A percentile compares a stretch with the other conserved stretches of the same genome.
These are phyloP conservation scores for Penicillium goetzii DNA, from an alignment of 495 filamentous ascomycete genomes.

Conservation along the genomic window DNA sequence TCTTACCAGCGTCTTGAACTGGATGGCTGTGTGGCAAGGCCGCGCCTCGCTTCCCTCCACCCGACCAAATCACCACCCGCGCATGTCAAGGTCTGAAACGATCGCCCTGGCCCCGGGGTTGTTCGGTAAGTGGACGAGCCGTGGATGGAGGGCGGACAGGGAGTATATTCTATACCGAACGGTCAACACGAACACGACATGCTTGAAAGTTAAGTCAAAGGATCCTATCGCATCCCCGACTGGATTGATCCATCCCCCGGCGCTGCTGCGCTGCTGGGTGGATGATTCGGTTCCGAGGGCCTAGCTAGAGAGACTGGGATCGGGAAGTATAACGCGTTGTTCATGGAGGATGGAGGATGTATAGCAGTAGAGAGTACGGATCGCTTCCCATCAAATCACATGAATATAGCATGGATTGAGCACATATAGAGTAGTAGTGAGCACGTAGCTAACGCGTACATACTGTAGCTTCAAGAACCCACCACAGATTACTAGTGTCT, in stretches of 20 bases:
- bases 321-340: not conserved
- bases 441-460: no score
- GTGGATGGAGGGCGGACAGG: not conserved
- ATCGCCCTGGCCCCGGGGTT: constrained; percentile 4
- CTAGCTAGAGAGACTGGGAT: not conserved
- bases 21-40: not conserved
- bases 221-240: not conserved
- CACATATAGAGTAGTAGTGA: not conserved
- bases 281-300: not conserved
- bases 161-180: not conserved
- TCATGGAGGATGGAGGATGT: not conserved
- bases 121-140: constrained; percentile 18
- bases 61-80: constrained; percentile 6
- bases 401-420: not conserved
- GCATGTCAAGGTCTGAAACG: constrained; percentile 21
- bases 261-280: constrained; percentile 2
- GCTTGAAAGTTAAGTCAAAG: not conserved
- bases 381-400: not conserved
- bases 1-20: not conserved
- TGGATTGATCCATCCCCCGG: not conserved
- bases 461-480: not conserved
- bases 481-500: not conserved
- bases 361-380: not conserved
- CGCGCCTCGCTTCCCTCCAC: not conserved
- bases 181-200: not conserved